phyloP scores from a whole-genome alignment of 768 basidiomycete species.

The Chiua virens region DNA sequence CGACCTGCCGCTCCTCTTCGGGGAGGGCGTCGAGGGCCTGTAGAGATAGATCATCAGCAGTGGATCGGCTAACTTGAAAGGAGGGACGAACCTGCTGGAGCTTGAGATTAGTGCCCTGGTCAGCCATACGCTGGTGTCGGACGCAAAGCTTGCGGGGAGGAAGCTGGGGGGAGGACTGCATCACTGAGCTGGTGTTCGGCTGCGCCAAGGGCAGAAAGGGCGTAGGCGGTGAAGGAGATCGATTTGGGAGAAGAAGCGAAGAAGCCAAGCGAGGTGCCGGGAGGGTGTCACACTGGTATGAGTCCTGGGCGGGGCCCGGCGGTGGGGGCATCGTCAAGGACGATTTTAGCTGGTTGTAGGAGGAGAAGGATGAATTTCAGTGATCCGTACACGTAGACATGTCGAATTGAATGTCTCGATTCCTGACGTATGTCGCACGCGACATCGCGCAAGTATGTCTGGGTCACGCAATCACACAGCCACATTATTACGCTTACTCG shows the following conservation, averaged over 20 bases:
- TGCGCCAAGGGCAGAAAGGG: background rate
- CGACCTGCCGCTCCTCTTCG: conserved; percentile 78
- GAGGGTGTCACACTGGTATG: conserved; percentile 59
- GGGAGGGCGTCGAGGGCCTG: conserved; percentile 91
- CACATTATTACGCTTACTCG: background rate
- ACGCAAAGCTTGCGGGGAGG: conserved; percentile 78
- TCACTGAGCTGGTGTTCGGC: too few species aligned
- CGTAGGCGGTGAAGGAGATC: background rate
- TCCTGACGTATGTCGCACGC: conserved; percentile 29
- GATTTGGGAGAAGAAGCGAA: background rate
- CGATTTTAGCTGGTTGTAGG: too few species aligned
- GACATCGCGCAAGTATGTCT: conserved; percentile 32
- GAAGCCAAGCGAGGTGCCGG: conserved; percentile 58
- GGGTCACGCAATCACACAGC: conserved; percentile 20
- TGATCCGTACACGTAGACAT: too few species aligned
- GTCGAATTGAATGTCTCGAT: background rate
- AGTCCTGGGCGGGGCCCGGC: conserved; percentile 23
- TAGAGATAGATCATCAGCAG: conserved; percentile 12
- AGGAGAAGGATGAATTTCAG: too few species aligned
- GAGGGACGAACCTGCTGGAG: conserved; percentile 72
- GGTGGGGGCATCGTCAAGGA: conserved; percentile 12
- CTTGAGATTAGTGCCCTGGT: conserved; percentile 89
- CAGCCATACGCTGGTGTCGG: conserved; percentile 94
- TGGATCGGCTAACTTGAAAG: background rate
- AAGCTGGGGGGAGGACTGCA: conserved; percentile 24